Evolutionary conservation across 2,329 filamentous ascomycete species (phyloP), one percentile per base, ranked within the genome.

Genomic region (Hymenoscyphus linearis): DNA sequence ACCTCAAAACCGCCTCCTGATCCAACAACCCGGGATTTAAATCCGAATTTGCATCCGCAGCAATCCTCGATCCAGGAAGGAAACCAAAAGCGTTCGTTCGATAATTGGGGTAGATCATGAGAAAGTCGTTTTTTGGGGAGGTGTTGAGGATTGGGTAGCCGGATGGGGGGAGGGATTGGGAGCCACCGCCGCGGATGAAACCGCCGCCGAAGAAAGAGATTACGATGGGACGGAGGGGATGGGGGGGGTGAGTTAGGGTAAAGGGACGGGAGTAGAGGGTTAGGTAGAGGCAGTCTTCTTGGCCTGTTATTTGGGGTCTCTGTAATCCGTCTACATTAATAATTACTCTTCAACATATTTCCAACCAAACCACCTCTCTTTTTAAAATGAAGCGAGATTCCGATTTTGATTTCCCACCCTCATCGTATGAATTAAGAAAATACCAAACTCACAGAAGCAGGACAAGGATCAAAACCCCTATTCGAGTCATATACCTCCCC

Each of bases 71-170:
- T 0, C 83, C 85, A 10, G 83, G 80, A 31, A 90, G 73, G 73
- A 93, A 91, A 0, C 90, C 90, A 69, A 91, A 77, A 1, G 83
- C 81, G 7, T 85, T 85, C 34, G 90, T 80, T 4, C 88, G 80
- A 71, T 89, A 85, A 72, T 83, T 84, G 68, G 86, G 80, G 71
- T 79, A 82, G 50, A 87, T 79, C 58, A 78, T 82, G 25, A 89
- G 75, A 58, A 89, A 73, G 25, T 72, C 62, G 61, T 82, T 82
- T 3, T 71, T 62, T 1, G 68, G 65, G 27, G 79, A 82, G 3
- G 80, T 81, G 65, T 86, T 85, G 3, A 87, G 74, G 3, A 85
- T 76, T 0, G 83, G 85, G 66, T 82, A 87, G 1, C 77, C 81
- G 0, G 78, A 73, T 2, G 85, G 84, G 3, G 83, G 84, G 7